Evolutionary conservation across 1,139 yeast genomes (phyloP), one percentile per base, ranked within the genome.

Genomic region (Taphrina sp.): DNA sequence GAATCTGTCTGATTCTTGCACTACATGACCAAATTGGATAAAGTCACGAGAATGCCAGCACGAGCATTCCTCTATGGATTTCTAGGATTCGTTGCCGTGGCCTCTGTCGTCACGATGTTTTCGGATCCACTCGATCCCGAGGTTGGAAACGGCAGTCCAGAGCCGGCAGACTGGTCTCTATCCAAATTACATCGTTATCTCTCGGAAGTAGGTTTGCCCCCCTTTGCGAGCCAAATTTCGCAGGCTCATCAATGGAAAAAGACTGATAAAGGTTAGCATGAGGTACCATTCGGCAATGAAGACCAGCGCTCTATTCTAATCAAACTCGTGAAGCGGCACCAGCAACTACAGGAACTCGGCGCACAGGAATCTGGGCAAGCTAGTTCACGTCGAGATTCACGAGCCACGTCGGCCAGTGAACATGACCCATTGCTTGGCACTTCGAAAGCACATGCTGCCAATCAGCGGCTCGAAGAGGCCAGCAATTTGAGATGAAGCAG

Each of bases 51-150:
- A 19, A 47, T 47, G 52, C 52, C 52, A 2, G 35, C 42, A 17
- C 43, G 52, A 10, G 28, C 52, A 14, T 26, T 47, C 19, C 26
- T 47, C 14, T 47, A 37, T 28, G 52, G 52, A 2, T 47, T 47
- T 16, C 29, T 47, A n/a, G 52, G 52, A 20, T 36, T 47, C 36
- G 34, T 47, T 14, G 52, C 52, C 3, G 17, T 47, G 20, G 52
- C 44, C 36, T n/a, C 43, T 14, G 52, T 36, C 8, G 41, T 47
- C 14, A 36, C 52, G 17, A 47, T 47, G 52, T 37, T 28, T 28
- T 36, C 44, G 29, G 52, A 47, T 29, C 52, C 52, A 5, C 44
- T 47, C n/a, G 52, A 47, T 3, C 52, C 52, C 12, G 52, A 47
- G 26, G 34, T 47, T 2, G 52, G 44, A 16, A 28, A 38, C 10